A percentile compares a stretch with the other conserved stretches of the same genome.
These are phyloP conservation scores for Cryptococcus maquisensis DNA, from an alignment of 1,284 basidiomycete genomes.

Conservation along the genomic window DNA sequence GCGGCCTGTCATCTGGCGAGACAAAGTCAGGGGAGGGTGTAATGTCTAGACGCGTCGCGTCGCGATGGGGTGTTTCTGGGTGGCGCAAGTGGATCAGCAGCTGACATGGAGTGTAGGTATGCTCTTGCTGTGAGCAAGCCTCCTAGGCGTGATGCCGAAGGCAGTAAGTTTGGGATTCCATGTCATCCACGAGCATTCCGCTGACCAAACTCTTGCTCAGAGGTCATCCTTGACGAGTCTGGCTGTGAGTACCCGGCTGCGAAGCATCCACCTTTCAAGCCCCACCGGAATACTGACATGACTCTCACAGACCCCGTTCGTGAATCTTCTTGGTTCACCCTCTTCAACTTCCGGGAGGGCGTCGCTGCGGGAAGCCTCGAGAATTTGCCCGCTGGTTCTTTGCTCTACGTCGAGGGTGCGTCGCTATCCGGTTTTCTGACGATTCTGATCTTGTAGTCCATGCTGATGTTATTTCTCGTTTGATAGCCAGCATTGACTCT, in stretches of 20 bases:
- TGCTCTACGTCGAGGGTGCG: conserved; percentile 39
- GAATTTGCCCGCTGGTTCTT: conserved; percentile 27
- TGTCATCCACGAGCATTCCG: background rate
- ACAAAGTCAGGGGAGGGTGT: background rate
- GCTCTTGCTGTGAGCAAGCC: conserved; percentile 29
- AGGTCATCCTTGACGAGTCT: conserved; percentile 23
- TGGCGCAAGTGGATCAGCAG: background rate
- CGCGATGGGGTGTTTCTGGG: background rate
- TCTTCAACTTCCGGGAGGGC: conserved; percentile 38
- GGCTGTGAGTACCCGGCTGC: conserved; percentile 20
- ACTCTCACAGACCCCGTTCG: conserved; percentile 11
- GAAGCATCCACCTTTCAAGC: background rate
- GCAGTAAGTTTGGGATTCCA: conserved; percentile 22
- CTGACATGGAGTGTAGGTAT: conserved; percentile 21
- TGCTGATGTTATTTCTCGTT: background rate
- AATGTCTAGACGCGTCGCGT: background rate
- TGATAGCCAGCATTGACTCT: conserved; percentile 16
- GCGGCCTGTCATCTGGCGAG: background rate
- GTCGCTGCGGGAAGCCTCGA: conserved; percentile 20
- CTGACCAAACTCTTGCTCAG: conserved; percentile 6
- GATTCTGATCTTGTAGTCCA: background rate
- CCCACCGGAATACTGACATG: no score
- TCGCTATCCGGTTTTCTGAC: background rate
- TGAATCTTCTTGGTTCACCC: conserved; percentile 33
- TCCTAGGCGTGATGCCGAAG: conserved; percentile 32